Percentiles rank a stretch among this genome's conserved stretches.
Evolutionary conservation across 2,329 filamentous ascomycete species (phyloP).

Genomic region (Aspergillus luchuensis): DNA sequence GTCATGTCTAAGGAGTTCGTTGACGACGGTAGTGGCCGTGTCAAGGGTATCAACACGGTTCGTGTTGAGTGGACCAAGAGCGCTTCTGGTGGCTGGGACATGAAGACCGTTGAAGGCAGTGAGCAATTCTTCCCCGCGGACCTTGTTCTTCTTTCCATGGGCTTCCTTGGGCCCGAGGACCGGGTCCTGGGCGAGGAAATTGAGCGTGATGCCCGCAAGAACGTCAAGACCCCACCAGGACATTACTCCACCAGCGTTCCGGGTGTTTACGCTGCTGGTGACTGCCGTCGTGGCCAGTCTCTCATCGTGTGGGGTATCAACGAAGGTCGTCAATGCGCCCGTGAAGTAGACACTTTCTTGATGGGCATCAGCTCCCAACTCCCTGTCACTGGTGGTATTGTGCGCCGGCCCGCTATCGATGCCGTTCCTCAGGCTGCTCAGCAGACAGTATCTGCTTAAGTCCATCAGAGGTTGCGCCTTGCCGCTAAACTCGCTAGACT

Average conservation of each 20-base stretch:
- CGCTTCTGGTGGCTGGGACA: conserved; percentile 89
- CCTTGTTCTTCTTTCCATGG: conserved; percentile 92
- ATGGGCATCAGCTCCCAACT: conserved; percentile 73
- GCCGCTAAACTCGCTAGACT: conserved; percentile 10
- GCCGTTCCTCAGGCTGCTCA: conserved; percentile 39
- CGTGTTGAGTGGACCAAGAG: conserved; percentile 96
- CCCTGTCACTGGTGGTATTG: conserved; percentile 88
- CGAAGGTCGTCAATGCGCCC: conserved; percentile 88
- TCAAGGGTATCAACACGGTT: conserved; percentile 94
- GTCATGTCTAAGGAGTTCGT: conserved; percentile 98
- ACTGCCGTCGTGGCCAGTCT: conserved; percentile 92
- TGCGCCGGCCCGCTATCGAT: conserved; percentile 70
- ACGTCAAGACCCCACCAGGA: conserved; percentile 88
- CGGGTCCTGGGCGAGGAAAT: conserved; percentile 83
- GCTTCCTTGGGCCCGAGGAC: conserved; percentile 91
- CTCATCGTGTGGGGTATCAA: conserved; percentile 99
- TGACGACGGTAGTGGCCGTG: conserved; percentile 79
- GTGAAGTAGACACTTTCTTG: conserved; percentile 87
- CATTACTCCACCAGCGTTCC: conserved; percentile 86
- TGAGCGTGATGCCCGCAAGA: conserved; percentile 90
- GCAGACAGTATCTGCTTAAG: conserved; percentile 35
- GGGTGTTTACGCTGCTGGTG: conserved; percentile 90
- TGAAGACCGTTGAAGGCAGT: conserved; percentile 93
- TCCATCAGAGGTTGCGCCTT: background rate
- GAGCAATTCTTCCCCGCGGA: conserved; percentile 97